These are phyloP conservation scores for Byssothecium circinans DNA, from an alignment of 2,329 filamentous ascomycete genomes.

Conservation along the genomic window DNA sequence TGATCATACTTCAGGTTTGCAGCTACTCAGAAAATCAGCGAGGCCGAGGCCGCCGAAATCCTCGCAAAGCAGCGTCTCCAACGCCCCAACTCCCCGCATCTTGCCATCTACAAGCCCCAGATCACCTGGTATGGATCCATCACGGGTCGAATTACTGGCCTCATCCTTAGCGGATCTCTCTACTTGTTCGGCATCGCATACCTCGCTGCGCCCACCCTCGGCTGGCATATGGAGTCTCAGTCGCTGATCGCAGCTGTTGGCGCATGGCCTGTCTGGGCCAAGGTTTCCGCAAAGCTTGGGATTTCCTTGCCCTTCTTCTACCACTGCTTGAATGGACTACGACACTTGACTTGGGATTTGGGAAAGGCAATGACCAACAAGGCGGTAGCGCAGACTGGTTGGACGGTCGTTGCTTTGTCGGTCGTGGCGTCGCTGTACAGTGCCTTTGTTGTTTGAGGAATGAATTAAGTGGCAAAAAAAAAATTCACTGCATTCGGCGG, in stretches of 20 bases:
- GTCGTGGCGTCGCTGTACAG: constrained; percentile 44
- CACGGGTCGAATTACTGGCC: constrained; percentile 83
- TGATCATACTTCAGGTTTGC: constrained; percentile 43
- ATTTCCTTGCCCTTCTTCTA: constrained; percentile 68
- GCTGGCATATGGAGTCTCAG: constrained; percentile 68
- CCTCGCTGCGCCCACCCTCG: constrained; percentile 75
- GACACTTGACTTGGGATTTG: constrained; percentile 72
- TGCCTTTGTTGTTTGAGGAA: constrained; percentile 23
- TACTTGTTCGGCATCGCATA: constrained; percentile 83
- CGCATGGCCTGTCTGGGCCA: constrained; percentile 60
- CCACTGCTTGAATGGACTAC: constrained; percentile 68
- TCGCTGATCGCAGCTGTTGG: constrained; percentile 66
- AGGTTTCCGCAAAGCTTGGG: constrained; percentile 61
- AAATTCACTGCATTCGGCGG: too few relatives aligned
- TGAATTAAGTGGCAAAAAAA: too few relatives aligned
- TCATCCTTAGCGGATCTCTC: constrained; percentile 68
- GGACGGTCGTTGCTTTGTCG: constrained; percentile 62
- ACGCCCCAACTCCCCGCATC: constrained; percentile 83
- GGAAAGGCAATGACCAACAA: constrained; percentile 64
- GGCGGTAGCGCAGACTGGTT: constrained; percentile 66
- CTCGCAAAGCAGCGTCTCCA: constrained; percentile 78
- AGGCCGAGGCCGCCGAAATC: constrained; percentile 61
- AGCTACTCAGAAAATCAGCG: constrained; percentile 61
- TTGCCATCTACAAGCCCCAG: constrained; percentile 81
- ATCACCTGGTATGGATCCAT: constrained; percentile 80